These are phyloP conservation scores for Beauveria rudraprayagi DNA, from an alignment of 2,329 filamentous ascomycete genomes.

Conservation along the genomic window DNA sequence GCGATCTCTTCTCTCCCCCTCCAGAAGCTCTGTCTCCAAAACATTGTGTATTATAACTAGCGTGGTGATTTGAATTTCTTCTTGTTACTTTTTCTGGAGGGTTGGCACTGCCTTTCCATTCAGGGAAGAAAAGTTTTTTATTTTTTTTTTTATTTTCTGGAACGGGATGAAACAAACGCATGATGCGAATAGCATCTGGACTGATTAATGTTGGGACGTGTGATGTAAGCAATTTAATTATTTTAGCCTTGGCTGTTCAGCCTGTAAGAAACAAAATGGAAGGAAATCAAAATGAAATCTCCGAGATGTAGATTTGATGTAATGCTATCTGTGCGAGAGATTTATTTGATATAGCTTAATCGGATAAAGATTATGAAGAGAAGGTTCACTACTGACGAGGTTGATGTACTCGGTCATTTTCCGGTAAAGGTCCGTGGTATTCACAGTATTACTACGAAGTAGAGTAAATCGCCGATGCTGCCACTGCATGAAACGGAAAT, in stretches of 20 bases:
- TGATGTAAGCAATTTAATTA: conserved; percentile 4
- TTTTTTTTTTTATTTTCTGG: background rate
- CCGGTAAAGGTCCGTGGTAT: no score
- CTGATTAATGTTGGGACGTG: conserved; percentile 10
- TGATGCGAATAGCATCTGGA: conserved; percentile 6
- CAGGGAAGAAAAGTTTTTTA: background rate
- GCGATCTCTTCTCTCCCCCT: background rate
- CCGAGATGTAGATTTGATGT: background rate
- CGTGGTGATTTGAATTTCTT: background rate
- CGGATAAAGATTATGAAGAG: background rate
- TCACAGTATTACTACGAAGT: no score
- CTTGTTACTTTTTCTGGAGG: background rate
- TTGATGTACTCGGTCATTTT: no score
- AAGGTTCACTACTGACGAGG: no score
- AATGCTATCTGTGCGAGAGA: no score
- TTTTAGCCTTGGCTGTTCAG: background rate
- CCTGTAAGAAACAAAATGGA: background rate
- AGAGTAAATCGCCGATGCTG: background rate
- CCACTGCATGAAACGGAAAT: background rate
- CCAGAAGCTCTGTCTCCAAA: background rate
- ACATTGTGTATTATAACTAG: background rate
- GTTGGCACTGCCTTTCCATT: background rate
- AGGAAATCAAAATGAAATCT: background rate
- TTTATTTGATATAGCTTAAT: background rate
- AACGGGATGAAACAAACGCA: background rate